Base-by-base conservation (phyloP, 352 stramenopile species). In the Phytophthora hibernalis region DNA sequence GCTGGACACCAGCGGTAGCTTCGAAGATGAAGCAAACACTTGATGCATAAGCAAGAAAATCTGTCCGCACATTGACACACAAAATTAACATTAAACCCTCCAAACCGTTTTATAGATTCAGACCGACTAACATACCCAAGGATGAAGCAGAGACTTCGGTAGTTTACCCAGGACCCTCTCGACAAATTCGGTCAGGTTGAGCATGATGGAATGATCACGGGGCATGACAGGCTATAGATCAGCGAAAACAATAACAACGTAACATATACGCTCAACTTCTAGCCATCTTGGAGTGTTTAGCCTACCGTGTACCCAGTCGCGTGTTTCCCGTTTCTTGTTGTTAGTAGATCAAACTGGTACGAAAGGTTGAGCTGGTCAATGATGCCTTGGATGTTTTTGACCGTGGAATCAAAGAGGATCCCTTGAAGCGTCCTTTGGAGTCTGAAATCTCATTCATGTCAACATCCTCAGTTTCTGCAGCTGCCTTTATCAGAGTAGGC, bases 181-280 rank as follows among this genome's bases (percentile, higher is more conserved):
- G 26, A 89, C 47, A 63, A 93, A 91, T 57, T 93, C 85, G 6
- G 85, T 90, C 33, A 92, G 53, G 56, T 93, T 95, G 12, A 93
- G 69, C 76, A 93, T 82, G 38, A 93, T 93, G 0, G 82, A 88
- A 61, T 95, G 87, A 55, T 95, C 87, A 30, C 85, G 81, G 37
- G 82, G 69, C 2, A 93, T 69, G 21, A 58, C 74, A 12, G 85
- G 87, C 87, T 95, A 28, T 35, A 10, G 42, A 56, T 53, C n/a
- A 7, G 35, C 12, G 16, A 44, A 44, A 5, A 12, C 16, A 26
- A 48, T 16, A 48, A 26, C 20, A 28, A 48, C 16, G 21, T 26
- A 24, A 24, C 18, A 20, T 26, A 24, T 28, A 24, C 16, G 1
- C 42, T n/a, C 42, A 24, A 28, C 42, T 28, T 16, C 9, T 48